Evolutionary conservation across 208 protist species (phyloP).

Genomic region (Leptomonas pyrrhocoris): DNA sequence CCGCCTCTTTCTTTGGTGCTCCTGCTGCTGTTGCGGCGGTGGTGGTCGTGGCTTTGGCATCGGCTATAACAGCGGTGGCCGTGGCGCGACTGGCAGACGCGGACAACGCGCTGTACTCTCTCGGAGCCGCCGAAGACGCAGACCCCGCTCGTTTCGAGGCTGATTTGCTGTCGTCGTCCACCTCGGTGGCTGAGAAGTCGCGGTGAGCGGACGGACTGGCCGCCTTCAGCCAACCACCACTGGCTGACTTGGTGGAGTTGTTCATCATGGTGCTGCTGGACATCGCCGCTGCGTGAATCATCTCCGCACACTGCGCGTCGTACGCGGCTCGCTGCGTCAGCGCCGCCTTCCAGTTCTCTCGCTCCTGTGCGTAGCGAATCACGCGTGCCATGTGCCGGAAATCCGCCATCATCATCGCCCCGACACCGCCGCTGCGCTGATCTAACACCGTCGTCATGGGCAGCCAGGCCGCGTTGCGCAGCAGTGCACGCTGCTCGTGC

Average conservation of each 20-base stretch:
- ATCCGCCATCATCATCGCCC: conserved; percentile 25
- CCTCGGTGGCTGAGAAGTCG: conserved; percentile 17
- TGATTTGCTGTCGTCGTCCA: conserved; percentile 3
- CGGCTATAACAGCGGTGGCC: not conserved
- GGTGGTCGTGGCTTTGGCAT: not conserved
- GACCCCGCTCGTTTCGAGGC: not conserved
- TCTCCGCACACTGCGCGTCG: conserved; percentile 14
- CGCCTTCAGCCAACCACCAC: not conserved
- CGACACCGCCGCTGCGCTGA: conserved; percentile 22
- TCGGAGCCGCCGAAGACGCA: no score
- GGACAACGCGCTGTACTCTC: not conserved
- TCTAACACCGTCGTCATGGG: conserved; percentile 6
- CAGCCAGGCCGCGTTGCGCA: conserved; percentile 21
- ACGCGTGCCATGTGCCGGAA: conserved; percentile 21
- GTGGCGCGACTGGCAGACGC: not conserved
- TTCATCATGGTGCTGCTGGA: conserved; percentile 7
- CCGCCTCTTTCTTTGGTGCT: not conserved
- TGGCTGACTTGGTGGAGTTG: conserved; percentile 1
- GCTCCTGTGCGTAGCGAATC: conserved; percentile 16
- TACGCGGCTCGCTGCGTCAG: conserved; percentile 6
- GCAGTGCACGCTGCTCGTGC: conserved; percentile 22
- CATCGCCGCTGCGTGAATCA: conserved; percentile 8
- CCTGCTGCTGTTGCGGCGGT: not conserved
- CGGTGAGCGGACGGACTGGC: conserved; percentile 13
- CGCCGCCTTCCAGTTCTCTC: conserved; percentile 16